Conservation (phyloP, 805 yeast genomes). For the Ogataea kodamae region DNA sequence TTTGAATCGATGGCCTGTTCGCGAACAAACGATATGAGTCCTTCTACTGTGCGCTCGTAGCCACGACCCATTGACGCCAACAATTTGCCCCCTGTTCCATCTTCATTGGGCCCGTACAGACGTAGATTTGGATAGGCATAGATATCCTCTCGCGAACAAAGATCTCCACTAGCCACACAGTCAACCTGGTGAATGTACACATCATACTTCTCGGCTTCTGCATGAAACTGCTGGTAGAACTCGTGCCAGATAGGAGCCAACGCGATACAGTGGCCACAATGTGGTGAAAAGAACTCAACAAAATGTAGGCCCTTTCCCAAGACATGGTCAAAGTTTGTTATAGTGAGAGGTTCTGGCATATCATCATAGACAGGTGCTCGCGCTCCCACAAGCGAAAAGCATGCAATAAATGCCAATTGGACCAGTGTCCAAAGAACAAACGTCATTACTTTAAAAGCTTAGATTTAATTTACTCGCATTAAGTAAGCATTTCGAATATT, state of each 20-base stretch:
- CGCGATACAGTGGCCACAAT: conserved; percentile 75
- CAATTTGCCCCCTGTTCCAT: conserved; percentile 35
- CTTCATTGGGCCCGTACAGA: conserved; percentile 59
- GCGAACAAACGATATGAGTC: conserved; percentile 50
- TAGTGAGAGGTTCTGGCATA: conserved; percentile 51
- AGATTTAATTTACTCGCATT: background rate
- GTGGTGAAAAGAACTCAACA: conserved; percentile 88
- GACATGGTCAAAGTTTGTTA: conserved; percentile 46
- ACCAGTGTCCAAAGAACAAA: conserved; percentile 2
- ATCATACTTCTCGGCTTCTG: conserved; percentile 44
- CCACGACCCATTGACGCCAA: conserved; percentile 46
- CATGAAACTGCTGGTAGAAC: conserved; percentile 49
- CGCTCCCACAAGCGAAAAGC: too few relatives aligned
- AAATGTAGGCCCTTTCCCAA: conserved; percentile 59
- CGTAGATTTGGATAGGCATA: conserved; percentile 66
- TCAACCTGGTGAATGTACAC: conserved; percentile 73
- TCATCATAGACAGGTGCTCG: conserved; percentile 8
- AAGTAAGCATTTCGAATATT: conserved; percentile 3
- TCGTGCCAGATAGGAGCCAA: conserved; percentile 83
- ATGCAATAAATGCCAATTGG: background rate
- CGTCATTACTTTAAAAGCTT: conserved; percentile 4
- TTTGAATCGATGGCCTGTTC: conserved; percentile 44
- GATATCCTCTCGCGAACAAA: conserved; percentile 68
- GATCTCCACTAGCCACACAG: conserved; percentile 82
- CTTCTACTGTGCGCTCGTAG: conserved; percentile 44